phyloP scores from a whole-genome alignment of 2,329 filamentous ascomycete genomes.

The Zymoseptoria passerinii region DNA sequence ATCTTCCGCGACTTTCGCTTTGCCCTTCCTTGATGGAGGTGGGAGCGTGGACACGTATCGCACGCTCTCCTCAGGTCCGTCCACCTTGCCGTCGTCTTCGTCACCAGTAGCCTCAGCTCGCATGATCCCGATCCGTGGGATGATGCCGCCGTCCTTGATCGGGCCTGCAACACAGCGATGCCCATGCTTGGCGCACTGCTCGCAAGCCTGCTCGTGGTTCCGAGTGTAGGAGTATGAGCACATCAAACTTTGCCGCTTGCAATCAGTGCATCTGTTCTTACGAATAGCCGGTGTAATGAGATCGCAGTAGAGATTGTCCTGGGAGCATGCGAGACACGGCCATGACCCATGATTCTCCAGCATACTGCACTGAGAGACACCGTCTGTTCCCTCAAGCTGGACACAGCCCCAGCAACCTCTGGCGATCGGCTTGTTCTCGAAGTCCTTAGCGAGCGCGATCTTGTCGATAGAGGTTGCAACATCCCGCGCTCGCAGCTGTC shows the following conservation, averaged over 20 bases:
- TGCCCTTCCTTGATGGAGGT: neutral
- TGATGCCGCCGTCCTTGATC: conserved; percentile 15
- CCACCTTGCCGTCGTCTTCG: too few relatives aligned
- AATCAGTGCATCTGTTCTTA: conserved; percentile 31
- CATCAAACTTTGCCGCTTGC: conserved; percentile 20
- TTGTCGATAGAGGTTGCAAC: neutral
- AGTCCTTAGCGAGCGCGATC: neutral
- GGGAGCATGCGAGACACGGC: conserved; percentile 31
- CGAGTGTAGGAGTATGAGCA: conserved; percentile 30
- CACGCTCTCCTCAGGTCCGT: too few relatives aligned
- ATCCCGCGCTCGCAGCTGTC: neutral
- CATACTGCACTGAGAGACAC: conserved; percentile 26
- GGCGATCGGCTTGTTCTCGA: conserved; percentile 12
- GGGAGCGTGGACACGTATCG: neutral
- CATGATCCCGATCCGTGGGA: conserved; percentile 14
- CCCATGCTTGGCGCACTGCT: conserved; percentile 23
- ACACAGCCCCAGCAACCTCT: conserved; percentile 12
- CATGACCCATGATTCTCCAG: conserved; percentile 28
- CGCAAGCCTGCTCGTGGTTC: conserved; percentile 27
- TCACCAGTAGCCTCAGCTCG: conserved; percentile 13
- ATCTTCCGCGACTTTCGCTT: neutral
- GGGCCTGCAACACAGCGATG: conserved; percentile 34
- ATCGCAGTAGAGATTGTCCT: conserved; percentile 29
- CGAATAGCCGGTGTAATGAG: conserved; percentile 26
- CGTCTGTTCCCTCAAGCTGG: conserved; percentile 1